Conservation (phyloP, 257 asterid species). For the Knoxia roxburghii region DNA sequence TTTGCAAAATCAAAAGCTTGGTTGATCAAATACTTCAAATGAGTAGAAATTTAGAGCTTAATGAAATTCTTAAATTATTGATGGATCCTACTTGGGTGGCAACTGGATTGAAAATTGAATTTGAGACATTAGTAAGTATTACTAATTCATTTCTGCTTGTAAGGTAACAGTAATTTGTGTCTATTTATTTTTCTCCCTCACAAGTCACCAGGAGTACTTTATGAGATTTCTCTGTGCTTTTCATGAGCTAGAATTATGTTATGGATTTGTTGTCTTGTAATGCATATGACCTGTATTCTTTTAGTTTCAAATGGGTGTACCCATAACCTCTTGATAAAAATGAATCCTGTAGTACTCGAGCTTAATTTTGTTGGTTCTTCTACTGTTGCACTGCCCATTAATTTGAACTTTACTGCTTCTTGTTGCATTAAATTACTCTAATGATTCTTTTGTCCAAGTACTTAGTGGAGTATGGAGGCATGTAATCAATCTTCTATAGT, state of each 20-base stretch:
- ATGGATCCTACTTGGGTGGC: slow-evolving; percentile 95
- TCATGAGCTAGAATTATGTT: background rate
- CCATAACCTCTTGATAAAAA: background rate
- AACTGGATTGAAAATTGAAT: slow-evolving; percentile 78
- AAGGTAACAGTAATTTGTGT: background rate
- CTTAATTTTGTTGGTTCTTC: no score
- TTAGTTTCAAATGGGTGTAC: background rate
- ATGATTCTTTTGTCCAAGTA: background rate
- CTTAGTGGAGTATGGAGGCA: background rate
- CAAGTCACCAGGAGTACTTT: background rate
- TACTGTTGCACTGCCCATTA: background rate
- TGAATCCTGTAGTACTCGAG: background rate
- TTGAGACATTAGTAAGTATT: slow-evolving; percentile 68
- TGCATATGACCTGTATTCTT: background rate
- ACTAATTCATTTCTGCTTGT: background rate
- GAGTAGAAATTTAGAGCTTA: slow-evolving; percentile 54
- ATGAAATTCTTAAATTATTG: slow-evolving; percentile 49
- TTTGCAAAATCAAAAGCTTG: slow-evolving; percentile 73
- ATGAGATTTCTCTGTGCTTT: background rate
- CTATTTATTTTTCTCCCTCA: background rate
- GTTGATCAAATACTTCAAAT: slow-evolving; percentile 70
- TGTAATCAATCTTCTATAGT: background rate
- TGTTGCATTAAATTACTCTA: background rate
- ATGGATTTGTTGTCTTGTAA: background rate
- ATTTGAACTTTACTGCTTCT: background rate